Conservation (phyloP, 2,329 filamentous ascomycete species). For the Pestalotiopsis sp. region DNA sequence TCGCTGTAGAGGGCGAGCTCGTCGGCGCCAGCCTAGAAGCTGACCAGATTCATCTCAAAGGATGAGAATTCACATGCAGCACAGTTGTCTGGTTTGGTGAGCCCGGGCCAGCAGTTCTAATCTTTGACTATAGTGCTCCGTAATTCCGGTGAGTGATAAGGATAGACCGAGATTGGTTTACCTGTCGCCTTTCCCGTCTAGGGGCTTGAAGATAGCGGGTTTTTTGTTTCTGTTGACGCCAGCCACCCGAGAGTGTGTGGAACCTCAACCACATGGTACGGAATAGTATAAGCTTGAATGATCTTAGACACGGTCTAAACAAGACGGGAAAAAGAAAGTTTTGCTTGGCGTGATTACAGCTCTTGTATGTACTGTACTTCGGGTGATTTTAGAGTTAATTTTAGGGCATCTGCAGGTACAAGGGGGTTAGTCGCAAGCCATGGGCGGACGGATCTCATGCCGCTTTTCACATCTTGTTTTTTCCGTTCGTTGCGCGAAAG, state of each 20-base stretch:
- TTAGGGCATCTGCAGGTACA: slow-evolving; percentile 7
- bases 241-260: background rate
- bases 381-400: slow-evolving; percentile 7
- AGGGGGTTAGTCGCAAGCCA: background rate
- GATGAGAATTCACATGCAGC: background rate
- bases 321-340: background rate
- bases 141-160: background rate
- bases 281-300: background rate
- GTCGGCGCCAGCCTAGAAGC: background rate
- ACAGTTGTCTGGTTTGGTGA: background rate
- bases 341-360: background rate
- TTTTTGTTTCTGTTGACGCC: background rate
- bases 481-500: background rate
- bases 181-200: background rate
- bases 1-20: background rate
- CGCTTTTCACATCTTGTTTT: background rate
- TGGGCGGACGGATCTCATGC: background rate
- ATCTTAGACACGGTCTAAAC: background rate
- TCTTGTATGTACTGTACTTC: slow-evolving; percentile 3
- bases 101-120: background rate
- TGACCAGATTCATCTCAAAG: background rate
- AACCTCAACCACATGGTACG: background rate
- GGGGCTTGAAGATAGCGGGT: background rate
- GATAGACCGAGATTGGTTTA: background rate
- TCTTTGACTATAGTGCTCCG: background rate